Percentiles rank a stretch among this genome's conserved stretches.
phyloP scores from a whole-genome alignment of 139 green algal species.

The Cymbomonas tetramitiformis region DNA sequence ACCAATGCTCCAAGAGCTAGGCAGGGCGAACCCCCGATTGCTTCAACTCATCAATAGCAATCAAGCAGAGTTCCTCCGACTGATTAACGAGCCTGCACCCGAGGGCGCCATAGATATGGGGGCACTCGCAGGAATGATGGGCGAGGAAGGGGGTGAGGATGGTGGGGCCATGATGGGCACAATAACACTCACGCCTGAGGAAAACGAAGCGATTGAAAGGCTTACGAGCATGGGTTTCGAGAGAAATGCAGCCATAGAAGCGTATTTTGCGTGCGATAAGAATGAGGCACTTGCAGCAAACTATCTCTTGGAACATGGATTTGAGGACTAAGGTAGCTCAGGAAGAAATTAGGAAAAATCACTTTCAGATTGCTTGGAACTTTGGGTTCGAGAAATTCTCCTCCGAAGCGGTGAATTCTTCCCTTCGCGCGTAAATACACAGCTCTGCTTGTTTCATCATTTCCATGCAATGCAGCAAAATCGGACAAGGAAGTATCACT shows the following conservation, averaged over 20 bases:
- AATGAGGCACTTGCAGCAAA: slow-evolving; percentile 93
- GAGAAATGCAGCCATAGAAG: slow-evolving; percentile 58
- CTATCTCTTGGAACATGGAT: slow-evolving; percentile 90
- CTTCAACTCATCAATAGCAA: slow-evolving; percentile 71
- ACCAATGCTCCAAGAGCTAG: slow-evolving; percentile 93
- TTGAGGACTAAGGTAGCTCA: too few relatives aligned
- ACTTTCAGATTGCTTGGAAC: too few relatives aligned
- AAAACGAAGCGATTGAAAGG: slow-evolving; percentile 54
- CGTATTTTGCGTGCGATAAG: slow-evolving; percentile 88
- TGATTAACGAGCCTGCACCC: slow-evolving; percentile 65
- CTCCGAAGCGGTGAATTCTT: too few relatives aligned
- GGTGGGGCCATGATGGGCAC: slow-evolving; percentile 9
- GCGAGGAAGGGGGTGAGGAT: slow-evolving; percentile 3
- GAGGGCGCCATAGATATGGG: slow-evolving; percentile 27
- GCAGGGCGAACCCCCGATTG: slow-evolving; percentile 67
- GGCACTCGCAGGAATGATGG: slow-evolving; percentile 15
- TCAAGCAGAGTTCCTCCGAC: slow-evolving; percentile 73
- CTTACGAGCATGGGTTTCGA: slow-evolving; percentile 81
- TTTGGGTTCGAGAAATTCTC: too few relatives aligned
- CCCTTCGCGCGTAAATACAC: too few relatives aligned
- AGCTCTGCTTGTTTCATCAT: too few relatives aligned
- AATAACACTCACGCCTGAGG: slow-evolving; percentile 57
- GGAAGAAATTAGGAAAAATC: too few relatives aligned
- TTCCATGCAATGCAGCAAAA: too few relatives aligned
- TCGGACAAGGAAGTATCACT: too few relatives aligned